Conservation (phyloP, 805 yeast species). For the Hanseniaspora nectarophila region DNA sequence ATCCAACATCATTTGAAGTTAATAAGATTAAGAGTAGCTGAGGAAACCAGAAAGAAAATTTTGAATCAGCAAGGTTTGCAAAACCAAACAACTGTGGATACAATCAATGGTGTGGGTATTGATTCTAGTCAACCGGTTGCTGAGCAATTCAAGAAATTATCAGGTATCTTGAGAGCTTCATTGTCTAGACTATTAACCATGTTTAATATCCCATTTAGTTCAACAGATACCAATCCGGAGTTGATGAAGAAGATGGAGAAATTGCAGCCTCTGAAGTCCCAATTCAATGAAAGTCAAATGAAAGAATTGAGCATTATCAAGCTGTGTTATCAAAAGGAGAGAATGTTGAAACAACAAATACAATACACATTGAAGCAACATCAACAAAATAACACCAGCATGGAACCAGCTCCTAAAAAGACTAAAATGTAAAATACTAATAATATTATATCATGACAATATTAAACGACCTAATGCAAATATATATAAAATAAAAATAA, state of each 20-base stretch:
- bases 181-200: constrained; percentile 9
- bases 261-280: constrained; percentile 12
- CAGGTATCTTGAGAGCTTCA: constrained; percentile 7
- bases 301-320: constrained; percentile 6
- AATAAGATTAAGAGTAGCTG: constrained; percentile 11
- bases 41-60: constrained; percentile 11
- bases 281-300: constrained; percentile 11
- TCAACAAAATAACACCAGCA: not conserved
- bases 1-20: constrained; percentile 12
- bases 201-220: constrained; percentile 12
- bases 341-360: constrained; percentile 3
- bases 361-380: not conserved
- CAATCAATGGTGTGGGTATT: not conserved
- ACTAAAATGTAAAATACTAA: not conserved
- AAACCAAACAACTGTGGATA: not conserved
- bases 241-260: constrained; percentile 14
- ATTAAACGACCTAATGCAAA: too few relatives aligned
- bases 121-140: constrained; percentile 6
- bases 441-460: not conserved
- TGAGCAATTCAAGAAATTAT: constrained; percentile 11
- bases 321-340: constrained; percentile 10
- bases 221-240: constrained; percentile 12
- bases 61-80: constrained; percentile 3
- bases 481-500: not conserved
- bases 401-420: constrained; percentile 7